phyloP scores from a whole-genome alignment of 345 rosid species.

The Arabidopsis suecica region DNA sequence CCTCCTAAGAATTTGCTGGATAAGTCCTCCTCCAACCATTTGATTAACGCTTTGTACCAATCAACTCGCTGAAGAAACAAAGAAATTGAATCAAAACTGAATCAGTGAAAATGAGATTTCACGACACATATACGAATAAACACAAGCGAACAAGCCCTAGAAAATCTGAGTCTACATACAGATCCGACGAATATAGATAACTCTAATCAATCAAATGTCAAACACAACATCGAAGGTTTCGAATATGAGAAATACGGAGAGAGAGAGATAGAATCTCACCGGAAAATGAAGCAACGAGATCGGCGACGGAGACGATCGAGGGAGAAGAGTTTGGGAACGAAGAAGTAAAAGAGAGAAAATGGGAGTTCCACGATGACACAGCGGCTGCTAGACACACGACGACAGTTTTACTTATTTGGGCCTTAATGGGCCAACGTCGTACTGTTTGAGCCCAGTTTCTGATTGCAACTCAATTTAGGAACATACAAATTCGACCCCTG shows the following conservation, averaged over 20 bases:
- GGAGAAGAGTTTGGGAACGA: slow-evolving; percentile 18
- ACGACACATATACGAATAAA: slow-evolving; percentile 1
- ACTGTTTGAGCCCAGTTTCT: neutral
- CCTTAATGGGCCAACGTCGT: slow-evolving; percentile 30
- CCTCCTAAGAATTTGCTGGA: slow-evolving; percentile 88
- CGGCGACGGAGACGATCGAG: slow-evolving; percentile 46
- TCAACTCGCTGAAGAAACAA: slow-evolving; percentile 41
- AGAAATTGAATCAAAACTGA: neutral
- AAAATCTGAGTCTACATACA: slow-evolving; percentile 31
- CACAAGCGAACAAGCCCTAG: slow-evolving; percentile 32
- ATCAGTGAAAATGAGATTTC: neutral
- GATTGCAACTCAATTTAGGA: too few relatives aligned
- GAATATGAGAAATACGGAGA: neutral
- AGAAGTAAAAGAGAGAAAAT: slow-evolving; percentile 38
- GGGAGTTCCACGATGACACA: slow-evolving; percentile 48
- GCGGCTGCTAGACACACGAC: slow-evolving; percentile 45
- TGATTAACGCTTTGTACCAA: slow-evolving; percentile 49
- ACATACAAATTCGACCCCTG: too few relatives aligned
- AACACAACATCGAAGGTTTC: slow-evolving; percentile 4
- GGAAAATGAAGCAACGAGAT: slow-evolving; percentile 38
- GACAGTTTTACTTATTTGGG: slow-evolving; percentile 21
- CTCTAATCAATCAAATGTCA: slow-evolving; percentile 28
- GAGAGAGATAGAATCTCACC: slow-evolving; percentile 25
- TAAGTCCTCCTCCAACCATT: slow-evolving; percentile 95
- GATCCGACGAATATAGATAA: slow-evolving; percentile 36